Evolutionary conservation across 768 basidiomycete species (phyloP), one percentile per base, ranked within the genome.

Genomic region (Suillus placidus): DNA sequence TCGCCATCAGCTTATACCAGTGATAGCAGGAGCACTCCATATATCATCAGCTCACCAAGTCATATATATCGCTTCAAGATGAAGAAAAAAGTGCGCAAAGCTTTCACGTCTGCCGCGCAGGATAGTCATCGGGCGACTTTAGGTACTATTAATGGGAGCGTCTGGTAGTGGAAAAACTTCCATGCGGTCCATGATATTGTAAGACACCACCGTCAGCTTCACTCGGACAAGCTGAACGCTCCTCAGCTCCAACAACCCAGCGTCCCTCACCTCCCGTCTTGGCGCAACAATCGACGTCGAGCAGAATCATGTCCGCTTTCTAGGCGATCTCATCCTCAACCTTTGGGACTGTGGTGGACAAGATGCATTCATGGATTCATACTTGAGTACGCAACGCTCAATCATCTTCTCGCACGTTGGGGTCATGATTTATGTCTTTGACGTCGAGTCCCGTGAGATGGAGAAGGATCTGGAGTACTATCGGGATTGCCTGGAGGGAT

Each of bases 301-400:
- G 76, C 94, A 96, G 76, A 97, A 96, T 71, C 94, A 97, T 74
- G 95, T 99, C 68, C 91, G 95, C 51, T 99, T 99, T 77, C 88
- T 99, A 16, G 96, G 95, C 16, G 94, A 97, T 74, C 89, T 99
- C 71, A 92, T 95, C 67, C 88, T 99, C 77, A 97, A 97, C 74
- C 84, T 98, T 6, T 98, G 97, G 97, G 97, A 99, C 79, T 98
- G 97, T 71, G 97, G 97, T 51, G 97, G 97, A 9, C 97, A 99
- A 78, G 95, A 97, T 75, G 88, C 95, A 16, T 99, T 97, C 83
- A 95, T 99, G 89, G 96, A 98, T 78, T 92, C 92, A 35, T 99
- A 98, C 79, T 90, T 99, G 65, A 90, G 91, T 42, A 87, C 91
- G 0, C 95, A 98, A 75, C 90, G 94, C 66, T 84, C 90, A n/a